Evolutionary conservation across 192 early-diverging fungal genomes (phyloP), one percentile per base, ranked within the genome.

Genomic region (Coemansia sp.): DNA sequence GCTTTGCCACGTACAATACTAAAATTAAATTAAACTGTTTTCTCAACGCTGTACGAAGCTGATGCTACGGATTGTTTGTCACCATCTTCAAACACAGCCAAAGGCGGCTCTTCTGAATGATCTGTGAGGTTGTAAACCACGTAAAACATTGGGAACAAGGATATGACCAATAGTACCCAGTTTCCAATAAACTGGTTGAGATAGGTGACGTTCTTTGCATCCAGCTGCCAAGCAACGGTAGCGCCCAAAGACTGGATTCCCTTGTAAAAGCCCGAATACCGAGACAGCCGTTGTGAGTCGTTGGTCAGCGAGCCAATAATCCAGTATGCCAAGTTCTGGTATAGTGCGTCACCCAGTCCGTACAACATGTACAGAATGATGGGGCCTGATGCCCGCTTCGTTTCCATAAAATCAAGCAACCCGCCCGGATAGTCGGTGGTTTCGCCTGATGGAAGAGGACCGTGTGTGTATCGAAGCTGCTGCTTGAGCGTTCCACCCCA

Each of bases 201-300:
- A 54, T 72, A 84, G 15, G 82, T 42, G 22, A 76, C 72, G 12
- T 64, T 60, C 31, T 71, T 73, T 22, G 89, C 85, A 62, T 88
- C 88, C 56, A 90, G 71, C 60, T 88, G 86, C 85, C 88, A 87
- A 0, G 87, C 82, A 31, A 91, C 81, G 56, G 88, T 90, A 58
- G 72, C 84, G 15, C 85, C 89, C 56, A 86, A 82, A 59, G 87
- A 90, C 83, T 95, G 93, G 52, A 93, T 88, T 51, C 88, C 89
- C 85, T 95, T 95, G 88, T 95, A 95, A 83, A 90, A 93, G 7
- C 92, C 93, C 49, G 86, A 84, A 60, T 88, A 92, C 47, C 88
- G 85, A 17, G 91, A 83, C 47, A 87, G 74, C 60, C 82, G 75
- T 55, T 85, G 85, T 60, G 84, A 82, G 73, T 95, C 90, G 76